These are phyloP conservation scores for Alternaria angustiovoidea DNA, from an alignment of 2,329 filamentous ascomycete species.

Conservation along the genomic window DNA sequence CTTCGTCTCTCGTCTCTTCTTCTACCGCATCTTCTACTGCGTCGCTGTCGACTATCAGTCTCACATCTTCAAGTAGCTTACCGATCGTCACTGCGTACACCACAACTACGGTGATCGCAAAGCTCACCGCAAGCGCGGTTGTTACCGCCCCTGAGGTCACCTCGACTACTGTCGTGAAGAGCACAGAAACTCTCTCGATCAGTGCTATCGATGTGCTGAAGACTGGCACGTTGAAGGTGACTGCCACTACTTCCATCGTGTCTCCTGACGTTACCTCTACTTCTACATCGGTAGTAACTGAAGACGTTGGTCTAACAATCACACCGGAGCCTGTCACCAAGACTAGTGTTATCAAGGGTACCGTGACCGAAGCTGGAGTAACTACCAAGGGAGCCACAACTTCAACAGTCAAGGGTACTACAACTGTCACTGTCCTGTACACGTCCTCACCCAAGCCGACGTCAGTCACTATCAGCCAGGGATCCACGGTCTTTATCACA, in stretches of 20 bases:
- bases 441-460: conserved; percentile 36
- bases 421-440: conserved; percentile 29
- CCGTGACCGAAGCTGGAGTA: conserved; percentile 18
- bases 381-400: conserved; percentile 28
- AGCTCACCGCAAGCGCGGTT: conserved; percentile 27
- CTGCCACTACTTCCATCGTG: conserved; percentile 37
- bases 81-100: conserved; percentile 26
- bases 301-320: conserved; percentile 29
- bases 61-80: conserved; percentile 5
- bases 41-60: neutral
- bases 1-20: conserved; percentile 22
- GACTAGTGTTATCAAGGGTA: conserved; percentile 24
- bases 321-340: conserved; percentile 25
- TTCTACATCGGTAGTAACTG: conserved; percentile 34
- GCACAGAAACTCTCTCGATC: conserved; percentile 18
- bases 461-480: conserved; percentile 33
- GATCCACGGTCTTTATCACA: conserved; percentile 26
- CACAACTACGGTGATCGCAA: conserved; percentile 25
- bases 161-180: conserved; percentile 28
- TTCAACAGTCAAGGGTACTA: conserved; percentile 23
- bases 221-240: conserved; percentile 28
- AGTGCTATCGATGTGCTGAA: conserved; percentile 23
- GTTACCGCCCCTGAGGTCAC: conserved; percentile 32
- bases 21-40: conserved; percentile 1
- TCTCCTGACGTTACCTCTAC: conserved; percentile 34